Evolutionary conservation across 2,329 filamentous ascomycete species (phyloP), one percentile per base, ranked within the genome.

Genomic region (Alternaria gaisen): DNA sequence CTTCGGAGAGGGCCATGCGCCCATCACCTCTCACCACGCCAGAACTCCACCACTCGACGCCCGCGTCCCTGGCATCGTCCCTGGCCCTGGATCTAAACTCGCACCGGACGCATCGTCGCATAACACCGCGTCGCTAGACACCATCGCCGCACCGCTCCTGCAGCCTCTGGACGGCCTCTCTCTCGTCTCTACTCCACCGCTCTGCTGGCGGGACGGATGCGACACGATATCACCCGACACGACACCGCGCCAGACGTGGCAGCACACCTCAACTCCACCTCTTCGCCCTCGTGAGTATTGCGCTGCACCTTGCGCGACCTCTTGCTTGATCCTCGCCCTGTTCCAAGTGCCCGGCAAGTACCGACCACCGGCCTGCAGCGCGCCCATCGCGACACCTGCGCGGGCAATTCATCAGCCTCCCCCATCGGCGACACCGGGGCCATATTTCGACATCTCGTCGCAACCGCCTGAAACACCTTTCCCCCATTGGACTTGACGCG

Each of bases 141-240:
- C 64, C 65, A 38, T 38, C 58, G 53, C 62, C 56, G 63, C 68
- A 57, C 60, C 67, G 61, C 70, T 65, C 66, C 70, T 69, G 69
- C 71, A 64, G 66, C 66, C 69, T 58, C 56, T 51, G 46, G 22
- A 52, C 58, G 38, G 53, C 65, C 61, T 44, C 63, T 56, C 63
- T 44, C 60, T 52, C 58, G 48, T 60, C 61, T 59, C 63, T 58
- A 40, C 64, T 65, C 68, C 67, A 65, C 63, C 61, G 64, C 67
- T 67, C 63, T 62, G 64, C 68, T 70, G 65, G 66, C 68, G 69
- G 66, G 68, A 71, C 74, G 69, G 66, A 77, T 77, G 75, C 75
- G 74, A 76, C 72, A 76, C 66, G 70, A 70, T 61, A 61, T 55
- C 58, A 63, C 68, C 62, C 69, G 47, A 65, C 64, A 64, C 60